phyloP scores from a whole-genome alignment of 768 basidiomycete species.

The Xerocomus brunneocitrinus region DNA sequence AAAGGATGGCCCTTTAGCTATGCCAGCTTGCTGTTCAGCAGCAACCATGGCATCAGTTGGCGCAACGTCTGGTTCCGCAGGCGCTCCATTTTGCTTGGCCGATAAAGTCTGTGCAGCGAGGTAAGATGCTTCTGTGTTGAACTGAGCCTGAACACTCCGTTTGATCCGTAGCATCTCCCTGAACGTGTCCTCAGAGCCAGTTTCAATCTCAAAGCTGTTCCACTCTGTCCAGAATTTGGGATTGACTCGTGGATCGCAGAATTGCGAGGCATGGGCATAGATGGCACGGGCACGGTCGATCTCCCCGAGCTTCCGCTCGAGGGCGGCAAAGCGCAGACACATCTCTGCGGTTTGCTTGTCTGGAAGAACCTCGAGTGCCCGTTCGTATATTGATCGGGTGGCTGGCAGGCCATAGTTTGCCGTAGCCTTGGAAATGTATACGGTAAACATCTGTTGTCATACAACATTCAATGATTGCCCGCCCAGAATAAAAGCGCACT shows the following conservation, averaged over 20 bases:
- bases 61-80: slow-evolving; percentile 39
- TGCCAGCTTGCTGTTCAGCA: slow-evolving; percentile 62
- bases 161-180: slow-evolving; percentile 93
- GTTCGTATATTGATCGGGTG: slow-evolving; percentile 93
- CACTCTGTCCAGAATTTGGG: slow-evolving; percentile 95
- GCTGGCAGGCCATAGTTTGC: slow-evolving; percentile 95
- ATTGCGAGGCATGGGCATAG: slow-evolving; percentile 96
- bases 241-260: slow-evolving; percentile 92
- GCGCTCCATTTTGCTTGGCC: slow-evolving; percentile 51
- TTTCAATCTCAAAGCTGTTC: slow-evolving; percentile 98
- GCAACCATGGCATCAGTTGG: slow-evolving; percentile 83
- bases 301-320: slow-evolving; percentile 97
- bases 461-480: slow-evolving; percentile 3
- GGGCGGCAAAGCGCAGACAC: slow-evolving; percentile 92
- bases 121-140: slow-evolving; percentile 95
- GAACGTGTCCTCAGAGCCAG: slow-evolving; percentile 98
- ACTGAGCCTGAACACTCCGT: slow-evolving; percentile 96
- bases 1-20: slow-evolving; percentile 61
- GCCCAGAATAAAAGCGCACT: slow-evolving; percentile 13
- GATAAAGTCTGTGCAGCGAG: slow-evolving; percentile 86
- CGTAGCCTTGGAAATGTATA: slow-evolving; percentile 97
- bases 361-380: slow-evolving; percentile 88
- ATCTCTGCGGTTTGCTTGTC: slow-evolving; percentile 95
- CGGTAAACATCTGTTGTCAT: slow-evolving; percentile 75
- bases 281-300: slow-evolving; percentile 96